Evolutionary conservation across 345 rosid species (phyloP), one percentile per base, ranked within the genome.

Genomic region (Salix arbutifolia): DNA sequence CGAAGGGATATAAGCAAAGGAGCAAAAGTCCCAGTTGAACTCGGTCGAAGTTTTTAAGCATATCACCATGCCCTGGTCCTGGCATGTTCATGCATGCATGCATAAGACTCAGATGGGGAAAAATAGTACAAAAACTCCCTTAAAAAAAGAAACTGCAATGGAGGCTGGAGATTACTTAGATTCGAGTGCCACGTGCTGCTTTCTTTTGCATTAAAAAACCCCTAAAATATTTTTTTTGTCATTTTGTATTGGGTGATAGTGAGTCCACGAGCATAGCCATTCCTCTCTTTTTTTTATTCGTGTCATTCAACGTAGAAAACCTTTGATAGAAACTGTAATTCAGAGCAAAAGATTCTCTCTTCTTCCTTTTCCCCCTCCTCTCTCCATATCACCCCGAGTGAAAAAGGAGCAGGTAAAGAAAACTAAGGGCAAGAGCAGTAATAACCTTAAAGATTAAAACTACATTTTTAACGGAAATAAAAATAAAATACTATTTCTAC

Each of bases 101-200:
- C 37, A 33, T 33, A 33, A 33, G 37, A 5, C 6, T 33, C 37
- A 33, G 37, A 31, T 31, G 33, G 5, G 5, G 4, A 31, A 31
- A 31, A 31, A 19, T 8, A 37, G 9, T 38, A 8, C 42, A 38
- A 8, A 64, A 16, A 16, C 61, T 16, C 9, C 61, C 23, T 53
- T 12, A 18, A 4, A 14, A 53, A 4, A 21, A 52, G 0, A 53
- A 53, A 56, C 1, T 40, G 44, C 44, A 10, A 13, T 40, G 44
- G 44, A 8, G 42, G n/a, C 7, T 12, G 48, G 48, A 21, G 23
- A 18, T 6, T 52, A 18, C 37, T 33, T 28, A 18, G 42, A 31
- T 65, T 69, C 5, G 72, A 48, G 13, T 21, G 78, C 71, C 66
- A 65, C 65, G 71, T 61, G 81, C 74, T 61, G 60, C 75, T 48